Conservation (phyloP, 1,284 basidiomycete species). For the Naganishia cerealis region DNA sequence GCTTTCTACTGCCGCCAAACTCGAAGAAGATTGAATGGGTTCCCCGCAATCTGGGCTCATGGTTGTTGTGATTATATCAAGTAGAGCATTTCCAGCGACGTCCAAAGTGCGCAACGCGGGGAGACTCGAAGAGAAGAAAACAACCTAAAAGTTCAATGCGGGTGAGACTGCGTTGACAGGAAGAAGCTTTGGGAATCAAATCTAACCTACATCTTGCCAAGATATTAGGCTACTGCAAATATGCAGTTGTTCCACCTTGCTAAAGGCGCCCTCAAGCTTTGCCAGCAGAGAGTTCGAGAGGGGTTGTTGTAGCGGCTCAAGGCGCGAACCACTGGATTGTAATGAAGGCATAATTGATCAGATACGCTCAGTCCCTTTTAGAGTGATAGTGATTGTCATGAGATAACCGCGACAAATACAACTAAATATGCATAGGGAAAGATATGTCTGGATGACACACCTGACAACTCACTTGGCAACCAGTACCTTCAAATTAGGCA, state of each 20-base stretch:
- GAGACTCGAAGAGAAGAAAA: slow-evolving; percentile 60
- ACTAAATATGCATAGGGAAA: slow-evolving; percentile 6
- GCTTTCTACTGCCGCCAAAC: not conserved
- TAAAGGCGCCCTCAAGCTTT: slow-evolving; percentile 59
- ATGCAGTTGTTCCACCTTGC: slow-evolving; percentile 65
- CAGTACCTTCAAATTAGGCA: slow-evolving; percentile 67
- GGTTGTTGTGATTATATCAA: not conserved
- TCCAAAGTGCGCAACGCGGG: slow-evolving; percentile 67
- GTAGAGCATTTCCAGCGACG: slow-evolving; percentile 67
- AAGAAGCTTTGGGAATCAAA: not conserved
- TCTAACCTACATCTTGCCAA: slow-evolving; percentile 65
- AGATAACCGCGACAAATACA: not conserved
- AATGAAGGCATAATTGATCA: slow-evolving; percentile 26
- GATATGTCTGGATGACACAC: not conserved
- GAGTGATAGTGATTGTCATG: not conserved
- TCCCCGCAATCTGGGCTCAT: not conserved
- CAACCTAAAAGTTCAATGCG: slow-evolving; percentile 39
- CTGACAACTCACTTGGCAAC: slow-evolving; percentile 67
- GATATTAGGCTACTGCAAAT: slow-evolving; percentile 70
- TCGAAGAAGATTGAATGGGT: not conserved
- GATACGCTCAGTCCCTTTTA: slow-evolving; percentile 25
- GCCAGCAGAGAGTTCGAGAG: slow-evolving; percentile 36
- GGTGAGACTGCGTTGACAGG: not conserved
- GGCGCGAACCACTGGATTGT: slow-evolving; percentile 54
- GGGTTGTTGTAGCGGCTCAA: slow-evolving; percentile 62